Evolutionary conservation across 1,284 basidiomycete species (phyloP).

Genomic region (Irpex sp.): DNA sequence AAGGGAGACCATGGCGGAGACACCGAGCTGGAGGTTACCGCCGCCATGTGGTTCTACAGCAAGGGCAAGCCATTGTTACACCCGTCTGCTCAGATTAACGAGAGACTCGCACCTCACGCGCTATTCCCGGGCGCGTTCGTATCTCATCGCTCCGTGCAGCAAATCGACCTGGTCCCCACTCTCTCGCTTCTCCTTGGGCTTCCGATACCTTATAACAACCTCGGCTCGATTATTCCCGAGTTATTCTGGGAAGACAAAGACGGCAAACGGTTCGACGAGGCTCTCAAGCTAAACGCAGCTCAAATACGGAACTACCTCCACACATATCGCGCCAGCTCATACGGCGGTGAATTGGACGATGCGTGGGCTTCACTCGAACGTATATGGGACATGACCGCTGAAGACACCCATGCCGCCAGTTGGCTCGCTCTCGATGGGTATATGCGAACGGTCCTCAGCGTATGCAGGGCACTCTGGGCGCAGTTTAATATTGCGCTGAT

Average conservation of each 20-base stretch:
- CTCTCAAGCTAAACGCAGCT: conserved; percentile 69
- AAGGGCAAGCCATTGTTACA: conserved; percentile 48
- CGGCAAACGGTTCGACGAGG: conserved; percentile 36
- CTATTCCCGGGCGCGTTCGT: conserved; percentile 59
- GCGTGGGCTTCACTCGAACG: conserved; percentile 51
- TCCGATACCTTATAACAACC: conserved; percentile 94
- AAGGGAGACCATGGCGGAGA: conserved; percentile 97
- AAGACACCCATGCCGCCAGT: conserved; percentile 13
- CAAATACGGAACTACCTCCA: conserved; percentile 82
- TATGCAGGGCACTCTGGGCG: conserved; percentile 89
- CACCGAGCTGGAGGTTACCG: conserved; percentile 79
- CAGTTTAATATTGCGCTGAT: conserved; percentile 87
- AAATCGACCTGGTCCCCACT: conserved; percentile 93
- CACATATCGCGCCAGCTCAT: conserved; percentile 67
- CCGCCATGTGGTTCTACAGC: conserved; percentile 92
- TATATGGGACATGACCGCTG: conserved; percentile 37
- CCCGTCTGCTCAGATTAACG: conserved; percentile 34
- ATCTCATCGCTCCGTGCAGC: conserved; percentile 73
- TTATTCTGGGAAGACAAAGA: conserved; percentile 53
- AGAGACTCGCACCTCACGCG: conserved; percentile 45
- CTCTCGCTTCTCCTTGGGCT: conserved; percentile 89
- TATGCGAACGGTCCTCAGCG: conserved; percentile 60
- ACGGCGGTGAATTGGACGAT: conserved; percentile 69
- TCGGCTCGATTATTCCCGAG: conserved; percentile 91
- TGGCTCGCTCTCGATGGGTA: conserved; percentile 48